Evolutionary conservation across 106 monocot species (phyloP).

Genomic region (Platanthera zijinensis): DNA sequence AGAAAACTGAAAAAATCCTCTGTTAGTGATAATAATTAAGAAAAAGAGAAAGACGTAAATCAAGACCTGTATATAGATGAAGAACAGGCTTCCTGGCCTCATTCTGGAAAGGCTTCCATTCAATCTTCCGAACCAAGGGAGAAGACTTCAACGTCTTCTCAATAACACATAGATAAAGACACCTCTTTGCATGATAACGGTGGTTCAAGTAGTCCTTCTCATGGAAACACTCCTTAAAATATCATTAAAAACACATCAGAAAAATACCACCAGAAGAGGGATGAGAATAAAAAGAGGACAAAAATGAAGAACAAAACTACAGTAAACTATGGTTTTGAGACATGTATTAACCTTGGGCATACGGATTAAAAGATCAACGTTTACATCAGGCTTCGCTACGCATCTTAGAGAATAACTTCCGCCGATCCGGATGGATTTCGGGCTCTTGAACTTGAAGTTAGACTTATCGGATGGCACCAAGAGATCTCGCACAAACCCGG

Average conservation of each 20-base stretch:
- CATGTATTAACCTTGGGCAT: conserved; percentile 66
- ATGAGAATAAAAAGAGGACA: neutral
- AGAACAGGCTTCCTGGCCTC: conserved; percentile 90
- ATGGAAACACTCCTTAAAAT: conserved; percentile 42
- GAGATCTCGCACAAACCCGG: conserved; percentile 53
- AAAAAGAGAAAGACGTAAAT: neutral
- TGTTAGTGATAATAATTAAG: neutral
- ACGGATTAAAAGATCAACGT: conserved; percentile 63
- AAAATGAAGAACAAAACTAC: neutral
- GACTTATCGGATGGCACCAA: conserved; percentile 39
- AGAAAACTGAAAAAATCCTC: neutral
- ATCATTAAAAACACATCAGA: neutral
- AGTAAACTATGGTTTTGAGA: neutral
- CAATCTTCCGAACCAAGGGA: conserved; percentile 29
- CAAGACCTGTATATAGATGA: conserved; percentile 52
- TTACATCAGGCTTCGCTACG: conserved; percentile 65
- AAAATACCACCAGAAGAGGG: neutral
- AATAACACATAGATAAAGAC: conserved; percentile 78
- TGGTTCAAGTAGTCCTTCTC: conserved; percentile 83
- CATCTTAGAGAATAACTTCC: conserved; percentile 66
- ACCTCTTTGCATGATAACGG: conserved; percentile 88
- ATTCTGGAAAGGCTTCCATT: conserved; percentile 70
- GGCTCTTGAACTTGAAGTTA: conserved; percentile 46
- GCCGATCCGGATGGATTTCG: conserved; percentile 38
- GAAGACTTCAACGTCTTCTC: conserved; percentile 44